These are phyloP conservation scores for Verticillium nonalfalfae DNA, from an alignment of 2,329 filamentous ascomycete genomes.

Conservation along the genomic window DNA sequence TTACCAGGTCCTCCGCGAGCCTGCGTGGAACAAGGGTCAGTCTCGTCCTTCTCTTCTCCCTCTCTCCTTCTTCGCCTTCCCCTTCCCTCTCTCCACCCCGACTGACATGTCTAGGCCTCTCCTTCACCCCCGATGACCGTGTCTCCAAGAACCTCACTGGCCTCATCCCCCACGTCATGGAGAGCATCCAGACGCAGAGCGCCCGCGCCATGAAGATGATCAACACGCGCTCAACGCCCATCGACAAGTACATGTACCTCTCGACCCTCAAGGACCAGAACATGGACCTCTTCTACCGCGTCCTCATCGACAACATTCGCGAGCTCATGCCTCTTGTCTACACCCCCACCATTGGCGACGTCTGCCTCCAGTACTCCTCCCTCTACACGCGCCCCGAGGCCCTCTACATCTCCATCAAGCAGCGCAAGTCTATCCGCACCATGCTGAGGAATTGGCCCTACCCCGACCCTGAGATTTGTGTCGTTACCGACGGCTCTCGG, in stretches of 20 bases:
- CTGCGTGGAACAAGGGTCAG: conserved; percentile 61
- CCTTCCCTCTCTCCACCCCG: background rate
- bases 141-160: conserved; percentile 59
- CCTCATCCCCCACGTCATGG: conserved; percentile 58
- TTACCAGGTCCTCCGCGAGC: conserved; percentile 56
- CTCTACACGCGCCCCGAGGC: conserved; percentile 93
- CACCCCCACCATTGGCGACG: conserved; percentile 88
- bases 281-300: conserved; percentile 75
- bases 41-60: conserved; percentile 9
- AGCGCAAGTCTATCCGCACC: conserved; percentile 81
- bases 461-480: conserved; percentile 84
- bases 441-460: conserved; percentile 94
- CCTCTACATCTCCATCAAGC: conserved; percentile 92
- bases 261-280: conserved; percentile 70
- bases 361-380: conserved; percentile 92
- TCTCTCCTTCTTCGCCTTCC: background rate
- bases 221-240: conserved; percentile 57
- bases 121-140: conserved; percentile 59
- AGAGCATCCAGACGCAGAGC: conserved; percentile 53
- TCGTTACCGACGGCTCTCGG: conserved; percentile 92
- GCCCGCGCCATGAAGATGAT: conserved; percentile 69
- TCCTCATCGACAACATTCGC: conserved; percentile 70
- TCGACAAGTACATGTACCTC: conserved; percentile 83
- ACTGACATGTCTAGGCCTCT: conserved; percentile 40
- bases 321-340: conserved; percentile 81